These are phyloP conservation scores for Neofusicoccum parvum DNA, from an alignment of 2,329 filamentous ascomycete species.

Conservation along the genomic window DNA sequence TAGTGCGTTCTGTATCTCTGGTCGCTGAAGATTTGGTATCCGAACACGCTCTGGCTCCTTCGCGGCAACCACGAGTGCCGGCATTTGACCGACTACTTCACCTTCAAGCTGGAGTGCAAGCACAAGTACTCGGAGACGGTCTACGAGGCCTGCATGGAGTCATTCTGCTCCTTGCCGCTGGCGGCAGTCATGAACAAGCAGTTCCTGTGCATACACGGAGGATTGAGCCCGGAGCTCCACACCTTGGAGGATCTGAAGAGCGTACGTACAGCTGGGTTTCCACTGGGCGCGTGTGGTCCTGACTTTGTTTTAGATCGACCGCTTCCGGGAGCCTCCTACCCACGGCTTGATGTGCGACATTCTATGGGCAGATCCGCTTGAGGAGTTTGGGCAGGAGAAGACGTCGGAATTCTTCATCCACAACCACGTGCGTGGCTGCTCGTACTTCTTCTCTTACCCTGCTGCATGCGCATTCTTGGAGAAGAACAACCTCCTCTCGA, in stretches of 20 bases:
- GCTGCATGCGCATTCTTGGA: conserved; percentile 96
- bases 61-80: conserved; percentile 98
- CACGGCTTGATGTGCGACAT: conserved; percentile 99
- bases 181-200: conserved; percentile 99
- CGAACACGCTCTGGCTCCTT: conserved; percentile 93
- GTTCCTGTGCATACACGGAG: conserved; percentile 97
- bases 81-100: conserved; percentile 99
- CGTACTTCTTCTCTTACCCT: conserved; percentile 98
- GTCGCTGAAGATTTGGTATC: conserved; percentile 99
- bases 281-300: conserved; percentile 25
- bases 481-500: conserved; percentile 96
- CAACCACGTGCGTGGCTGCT: conserved; percentile 97
- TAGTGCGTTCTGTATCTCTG: conserved; percentile 94
- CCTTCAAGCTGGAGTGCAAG: conserved; percentile 99
- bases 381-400: conserved; percentile 99
- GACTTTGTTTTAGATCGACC: conserved; percentile 71
- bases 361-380: conserved; percentile 95
- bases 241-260: conserved; percentile 91
- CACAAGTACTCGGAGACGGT: conserved; percentile 98
- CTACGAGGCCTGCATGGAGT: conserved; percentile 98
- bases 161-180: conserved; percentile 90
- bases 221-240: conserved; percentile 91
- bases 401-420: conserved; percentile 96
- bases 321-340: conserved; percentile 95
- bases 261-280: conserved; percentile 54